Base-by-base conservation (phyloP, 2,329 filamentous ascomycete species). In the Phaeosphaeria sp. region DNA sequence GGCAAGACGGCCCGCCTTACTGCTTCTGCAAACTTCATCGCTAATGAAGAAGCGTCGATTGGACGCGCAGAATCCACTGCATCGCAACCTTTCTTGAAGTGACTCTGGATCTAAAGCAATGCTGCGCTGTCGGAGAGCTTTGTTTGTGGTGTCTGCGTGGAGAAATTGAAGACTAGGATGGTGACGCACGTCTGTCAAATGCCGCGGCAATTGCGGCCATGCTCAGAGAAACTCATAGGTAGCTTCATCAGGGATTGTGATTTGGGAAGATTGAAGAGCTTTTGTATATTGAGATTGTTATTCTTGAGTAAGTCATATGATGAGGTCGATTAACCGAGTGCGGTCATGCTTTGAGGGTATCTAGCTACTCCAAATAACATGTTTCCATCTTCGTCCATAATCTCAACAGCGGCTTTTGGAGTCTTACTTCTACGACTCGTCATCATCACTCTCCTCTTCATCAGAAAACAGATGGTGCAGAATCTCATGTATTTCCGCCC, bases 1-100 rank as follows among this genome's bases (percentile, higher is more conserved):
- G 62, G 69, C 60, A 71, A 59, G 61, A 55, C 67, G 67, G 65
- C 49, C 67, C 67, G 67, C 51, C 48, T 58, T 67, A 50, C 67
- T 70, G 40, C 51, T 56, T 67, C 60, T 18, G 59, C 17, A 36
- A 40, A 22, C 45, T 24, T 40, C 25, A 22, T 15, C 30, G 15
- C 15, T 13, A 36, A 7, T 13, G 6, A 13, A 13, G 15, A 13
- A 13, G 30, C 6, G 5, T 13, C 11, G 15, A 36, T 36, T 36
- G 30, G 15, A 36, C 3, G 30, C 3, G 30, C 11, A 36, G 30
- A 7, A 13, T 36, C 15, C 11, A 3, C 3, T 36, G 11, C 30
- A 36, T 42, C 40, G 15, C 13, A 43, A 20, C n/a, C n/a, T n/a
- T n/a, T n/a, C n/a, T n/a, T n/a, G n/a, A n/a, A n/a, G n/a, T n/a